phyloP scores from a whole-genome alignment of 108 stramenopile species.

The Skeletonema costatum region DNA sequence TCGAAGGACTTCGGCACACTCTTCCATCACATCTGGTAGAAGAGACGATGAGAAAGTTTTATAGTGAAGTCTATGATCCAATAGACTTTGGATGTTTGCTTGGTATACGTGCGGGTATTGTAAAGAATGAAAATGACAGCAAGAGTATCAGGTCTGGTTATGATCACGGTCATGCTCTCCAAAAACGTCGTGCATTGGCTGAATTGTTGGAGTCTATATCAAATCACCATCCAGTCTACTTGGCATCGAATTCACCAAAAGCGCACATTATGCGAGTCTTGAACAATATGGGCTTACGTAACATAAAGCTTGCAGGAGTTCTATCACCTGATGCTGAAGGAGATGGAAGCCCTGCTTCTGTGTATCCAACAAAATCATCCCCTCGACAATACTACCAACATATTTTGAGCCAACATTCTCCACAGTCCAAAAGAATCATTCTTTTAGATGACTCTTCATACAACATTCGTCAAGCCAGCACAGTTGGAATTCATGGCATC shows the following conservation, averaged over 20 bases:
- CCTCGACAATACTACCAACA: constrained; percentile 56
- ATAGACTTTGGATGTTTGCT: constrained; percentile 64
- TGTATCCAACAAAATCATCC: constrained; percentile 75
- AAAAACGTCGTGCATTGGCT: constrained; percentile 34
- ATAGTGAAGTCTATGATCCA: constrained; percentile 59
- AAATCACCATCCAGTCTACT: constrained; percentile 45
- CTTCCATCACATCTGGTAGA: constrained; percentile 31
- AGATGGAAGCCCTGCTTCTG: neutral
- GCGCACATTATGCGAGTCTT: constrained; percentile 65
- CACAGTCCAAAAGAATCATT: constrained; percentile 27
- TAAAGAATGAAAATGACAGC: neutral
- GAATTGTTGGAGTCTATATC: constrained; percentile 26
- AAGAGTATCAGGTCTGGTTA: constrained; percentile 58
- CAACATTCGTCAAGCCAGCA: constrained; percentile 49
- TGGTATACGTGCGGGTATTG: neutral
- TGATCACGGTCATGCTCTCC: constrained; percentile 45
- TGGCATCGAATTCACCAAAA: constrained; percentile 83
- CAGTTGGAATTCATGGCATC: constrained; percentile 51
- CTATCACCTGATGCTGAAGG: constrained; percentile 70
- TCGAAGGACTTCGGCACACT: constrained; percentile 76
- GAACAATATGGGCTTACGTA: constrained; percentile 58
- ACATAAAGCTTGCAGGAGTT: constrained; percentile 33
- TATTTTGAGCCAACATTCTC: constrained; percentile 34
- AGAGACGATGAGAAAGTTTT: constrained; percentile 55
- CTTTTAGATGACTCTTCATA: constrained; percentile 54